A percentile compares a stretch with the other conserved stretches of the same genome.
These are phyloP conservation scores for Pezicula radicicola DNA, from an alignment of 2,329 filamentous ascomycete species.

Conservation along the genomic window DNA sequence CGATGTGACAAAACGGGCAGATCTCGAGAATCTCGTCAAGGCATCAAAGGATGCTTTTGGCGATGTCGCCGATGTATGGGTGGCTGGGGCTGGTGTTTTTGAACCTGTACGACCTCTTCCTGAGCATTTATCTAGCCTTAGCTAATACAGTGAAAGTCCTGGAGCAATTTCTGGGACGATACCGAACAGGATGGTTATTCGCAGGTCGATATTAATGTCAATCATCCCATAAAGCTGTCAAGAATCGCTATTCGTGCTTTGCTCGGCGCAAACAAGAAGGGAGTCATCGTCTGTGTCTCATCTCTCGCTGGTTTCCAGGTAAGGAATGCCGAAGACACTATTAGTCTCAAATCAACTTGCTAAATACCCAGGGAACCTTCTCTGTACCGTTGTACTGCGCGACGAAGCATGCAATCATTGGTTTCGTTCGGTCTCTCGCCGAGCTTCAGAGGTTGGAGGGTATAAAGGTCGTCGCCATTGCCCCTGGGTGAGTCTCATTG, in stretches of 20 bases:
- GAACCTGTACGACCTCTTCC: constrained; percentile 25
- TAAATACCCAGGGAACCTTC: constrained; percentile 17
- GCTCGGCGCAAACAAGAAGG: constrained; percentile 30
- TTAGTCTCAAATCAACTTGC: no score
- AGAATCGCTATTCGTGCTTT: constrained; percentile 32
- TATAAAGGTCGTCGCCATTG: constrained; percentile 31
- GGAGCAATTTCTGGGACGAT: constrained; percentile 35
- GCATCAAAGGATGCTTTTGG: constrained; percentile 23
- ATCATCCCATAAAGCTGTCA: constrained; percentile 36
- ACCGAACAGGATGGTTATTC: constrained; percentile 29
- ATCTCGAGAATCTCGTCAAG: constrained; percentile 26
- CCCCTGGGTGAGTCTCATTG: constrained; percentile 23
- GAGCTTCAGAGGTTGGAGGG: constrained; percentile 27
- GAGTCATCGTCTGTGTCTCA: constrained; percentile 30
- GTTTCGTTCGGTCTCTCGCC: constrained; percentile 33
- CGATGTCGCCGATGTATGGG: constrained; percentile 34
- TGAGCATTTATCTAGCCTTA: neutral
- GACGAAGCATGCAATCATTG: constrained; percentile 35
- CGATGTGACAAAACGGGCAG: constrained; percentile 29
- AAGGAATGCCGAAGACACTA: no score
- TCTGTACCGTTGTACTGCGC: constrained; percentile 31
- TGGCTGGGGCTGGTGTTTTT: constrained; percentile 35
- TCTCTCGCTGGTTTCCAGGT: constrained; percentile 28
- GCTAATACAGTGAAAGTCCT: constrained; percentile 8
- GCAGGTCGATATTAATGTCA: constrained; percentile 31